Conservation (phyloP, 108 stramenopile species). For the Skeletonema menzelii region DNA sequence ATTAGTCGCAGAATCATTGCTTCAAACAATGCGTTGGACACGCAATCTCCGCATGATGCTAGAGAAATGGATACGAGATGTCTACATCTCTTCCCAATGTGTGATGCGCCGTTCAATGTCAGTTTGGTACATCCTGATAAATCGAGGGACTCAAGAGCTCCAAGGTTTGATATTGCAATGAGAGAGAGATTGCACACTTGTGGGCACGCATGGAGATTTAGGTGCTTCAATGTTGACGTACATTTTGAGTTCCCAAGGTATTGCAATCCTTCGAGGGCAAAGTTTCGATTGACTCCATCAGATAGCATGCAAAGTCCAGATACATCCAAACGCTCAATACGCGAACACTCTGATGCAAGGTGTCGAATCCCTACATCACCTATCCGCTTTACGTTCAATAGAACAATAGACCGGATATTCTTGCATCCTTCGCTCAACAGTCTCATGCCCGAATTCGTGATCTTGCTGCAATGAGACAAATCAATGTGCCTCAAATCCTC, state of each 20-base stretch:
- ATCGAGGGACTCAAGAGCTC: conserved; percentile 33
- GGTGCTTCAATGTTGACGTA: conserved; percentile 15
- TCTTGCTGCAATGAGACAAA: conserved; percentile 46
- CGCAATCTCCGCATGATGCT: conserved; percentile 58
- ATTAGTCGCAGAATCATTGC: conserved; percentile 7
- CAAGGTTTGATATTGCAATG: conserved; percentile 31
- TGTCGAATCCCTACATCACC: conserved; percentile 50
- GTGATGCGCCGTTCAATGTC: conserved; percentile 18
- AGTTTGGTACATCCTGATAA: conserved; percentile 54
- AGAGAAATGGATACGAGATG: conserved; percentile 25
- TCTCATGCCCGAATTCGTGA: conserved; percentile 53
- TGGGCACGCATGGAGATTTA: conserved; percentile 50
- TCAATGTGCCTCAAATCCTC: conserved; percentile 43
- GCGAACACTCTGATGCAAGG: conserved; percentile 41
- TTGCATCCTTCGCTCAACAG: conserved; percentile 49
- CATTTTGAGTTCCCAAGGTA: conserved; percentile 40
- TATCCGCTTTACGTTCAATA: conserved; percentile 47
- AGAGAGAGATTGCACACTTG: conserved; percentile 35
- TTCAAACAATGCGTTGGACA: conserved; percentile 39
- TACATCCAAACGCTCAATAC: conserved; percentile 45
- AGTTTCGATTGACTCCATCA: conserved; percentile 53
- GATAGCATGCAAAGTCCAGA: conserved; percentile 50
- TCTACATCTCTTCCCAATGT: conserved; percentile 32
- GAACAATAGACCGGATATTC: conserved; percentile 30
- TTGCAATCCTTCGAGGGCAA: conserved; percentile 55